Evolutionary conservation across 2,329 filamentous ascomycete genomes (phyloP).

Genomic region (Amylocarpus encephaloides): DNA sequence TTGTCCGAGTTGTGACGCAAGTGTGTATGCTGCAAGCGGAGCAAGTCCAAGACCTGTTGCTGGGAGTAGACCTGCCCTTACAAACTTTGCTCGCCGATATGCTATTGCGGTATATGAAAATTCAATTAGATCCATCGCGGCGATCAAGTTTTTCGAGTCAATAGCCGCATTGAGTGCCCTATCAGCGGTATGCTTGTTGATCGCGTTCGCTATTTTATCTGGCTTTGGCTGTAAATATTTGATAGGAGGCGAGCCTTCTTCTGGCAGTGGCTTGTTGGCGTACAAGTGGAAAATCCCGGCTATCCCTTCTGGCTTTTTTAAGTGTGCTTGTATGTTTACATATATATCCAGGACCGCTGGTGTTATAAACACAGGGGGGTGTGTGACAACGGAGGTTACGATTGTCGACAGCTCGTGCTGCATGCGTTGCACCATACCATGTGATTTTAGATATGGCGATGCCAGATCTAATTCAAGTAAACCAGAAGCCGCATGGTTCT

Average conservation of each 20-base stretch:
- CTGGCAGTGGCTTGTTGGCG: conserved; percentile 71
- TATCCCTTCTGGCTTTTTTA: conserved; percentile 69
- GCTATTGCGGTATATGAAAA: conserved; percentile 61
- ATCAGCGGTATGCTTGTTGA: conserved; percentile 64
- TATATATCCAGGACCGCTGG: conserved; percentile 66
- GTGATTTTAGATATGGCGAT: conserved; percentile 4
- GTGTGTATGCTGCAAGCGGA: conserved; percentile 62
- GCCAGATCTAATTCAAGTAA: conserved; percentile 41
- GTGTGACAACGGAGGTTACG: conserved; percentile 64
- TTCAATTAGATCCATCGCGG: conserved; percentile 71
- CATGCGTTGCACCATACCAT: conserved; percentile 12
- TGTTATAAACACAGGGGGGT: conserved; percentile 76
- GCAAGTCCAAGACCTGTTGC: conserved; percentile 47
- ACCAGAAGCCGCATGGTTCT: conserved; percentile 42
- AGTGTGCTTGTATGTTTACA: conserved; percentile 65
- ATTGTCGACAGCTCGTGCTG: conserved; percentile 48
- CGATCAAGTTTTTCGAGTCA: conserved; percentile 66
- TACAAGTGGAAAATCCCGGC: conserved; percentile 77
- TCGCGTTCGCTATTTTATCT: conserved; percentile 61
- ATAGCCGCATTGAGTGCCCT: conserved; percentile 75
- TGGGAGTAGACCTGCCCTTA: conserved; percentile 58
- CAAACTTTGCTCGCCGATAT: conserved; percentile 59
- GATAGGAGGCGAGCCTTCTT: conserved; percentile 51
- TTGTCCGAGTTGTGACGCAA: conserved; percentile 60
- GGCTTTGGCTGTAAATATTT: conserved; percentile 59